Evolutionary conservation across 83 land plant species (phyloP).

Genomic region (Thuja plicata): DNA sequence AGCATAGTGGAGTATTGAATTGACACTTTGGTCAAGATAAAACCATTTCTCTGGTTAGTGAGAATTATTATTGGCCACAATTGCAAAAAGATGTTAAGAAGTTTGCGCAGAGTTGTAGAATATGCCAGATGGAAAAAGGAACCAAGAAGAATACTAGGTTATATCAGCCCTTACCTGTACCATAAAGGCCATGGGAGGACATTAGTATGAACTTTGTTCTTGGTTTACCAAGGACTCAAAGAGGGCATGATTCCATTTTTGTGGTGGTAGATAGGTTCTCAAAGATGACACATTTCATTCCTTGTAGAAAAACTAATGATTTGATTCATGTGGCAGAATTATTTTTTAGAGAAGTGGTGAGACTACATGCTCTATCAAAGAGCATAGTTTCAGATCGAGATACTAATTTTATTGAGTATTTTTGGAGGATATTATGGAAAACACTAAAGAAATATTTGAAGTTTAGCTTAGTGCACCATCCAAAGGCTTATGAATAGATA

Average conservation of each 20-base stretch:
- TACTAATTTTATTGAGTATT: neutral
- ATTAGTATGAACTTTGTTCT: neutral
- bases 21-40: too few species aligned
- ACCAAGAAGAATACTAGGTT: too few species aligned
- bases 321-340: neutral
- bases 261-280: neutral
- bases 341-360: neutral
- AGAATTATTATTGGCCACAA: too few species aligned
- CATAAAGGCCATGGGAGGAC: too few species aligned
- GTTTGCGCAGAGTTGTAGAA: too few species aligned
- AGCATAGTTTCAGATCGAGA: neutral
- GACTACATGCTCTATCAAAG: neutral
- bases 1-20: too few species aligned
- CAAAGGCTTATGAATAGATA: neutral
- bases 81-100: too few species aligned
- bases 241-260: neutral
- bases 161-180: too few species aligned
- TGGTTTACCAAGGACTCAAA: neutral
- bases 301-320: neutral
- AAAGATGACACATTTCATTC: too few species aligned
- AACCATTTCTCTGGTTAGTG: too few species aligned
- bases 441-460: neutral
- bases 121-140: too few species aligned
- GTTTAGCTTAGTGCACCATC: neutral
- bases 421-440: neutral